Evolutionary conservation across 768 basidiomycete species (phyloP).

Genomic region (Naematelia encephala): DNA sequence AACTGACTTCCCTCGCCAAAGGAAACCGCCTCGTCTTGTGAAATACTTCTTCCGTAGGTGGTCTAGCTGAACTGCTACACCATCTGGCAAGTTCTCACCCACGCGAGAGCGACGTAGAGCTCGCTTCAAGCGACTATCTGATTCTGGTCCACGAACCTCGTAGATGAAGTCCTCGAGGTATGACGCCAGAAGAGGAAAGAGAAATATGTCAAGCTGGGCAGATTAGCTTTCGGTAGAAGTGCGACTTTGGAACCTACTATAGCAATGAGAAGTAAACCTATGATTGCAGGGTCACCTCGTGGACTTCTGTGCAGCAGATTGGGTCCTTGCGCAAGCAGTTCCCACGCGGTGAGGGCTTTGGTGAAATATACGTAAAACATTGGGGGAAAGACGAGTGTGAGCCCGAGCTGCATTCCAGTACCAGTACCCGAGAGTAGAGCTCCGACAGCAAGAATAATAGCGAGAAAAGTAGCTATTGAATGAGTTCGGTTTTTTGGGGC

Average conservation of each 20-base stretch:
- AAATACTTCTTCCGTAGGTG: slow-evolving; percentile 22
- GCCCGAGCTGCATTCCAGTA: slow-evolving; percentile 59
- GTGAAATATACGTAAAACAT: slow-evolving; percentile 71
- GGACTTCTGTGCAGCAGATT: slow-evolving; percentile 62
- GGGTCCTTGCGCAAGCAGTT: slow-evolving; percentile 56
- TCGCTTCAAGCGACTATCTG: background rate
- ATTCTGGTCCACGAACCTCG: slow-evolving; percentile 53
- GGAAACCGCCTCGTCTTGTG: slow-evolving; percentile 19
- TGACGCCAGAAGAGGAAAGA: slow-evolving; percentile 68
- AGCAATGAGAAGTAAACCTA: slow-evolving; percentile 64
- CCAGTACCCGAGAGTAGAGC: slow-evolving; percentile 59
- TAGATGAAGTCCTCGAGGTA: slow-evolving; percentile 63
- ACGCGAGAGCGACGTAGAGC: background rate
- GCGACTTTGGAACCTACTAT: slow-evolving; percentile 55
- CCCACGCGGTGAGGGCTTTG: slow-evolving; percentile 66
- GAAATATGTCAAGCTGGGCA: slow-evolving; percentile 63
- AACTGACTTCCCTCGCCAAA: slow-evolving; percentile 49
- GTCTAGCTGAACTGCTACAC: slow-evolving; percentile 19
- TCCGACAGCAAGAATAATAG: slow-evolving; percentile 65
- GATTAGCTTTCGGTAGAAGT: background rate
- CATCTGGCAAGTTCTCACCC: slow-evolving; percentile 2
- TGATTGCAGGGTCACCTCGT: slow-evolving; percentile 57
- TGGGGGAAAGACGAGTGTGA: slow-evolving; percentile 70
- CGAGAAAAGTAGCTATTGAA: slow-evolving; percentile 53
- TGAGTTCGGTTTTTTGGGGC: slow-evolving; percentile 54